These are phyloP conservation scores for Saururus chinensis DNA, from an alignment of 164 flowering plant species.

Conservation along the genomic window DNA sequence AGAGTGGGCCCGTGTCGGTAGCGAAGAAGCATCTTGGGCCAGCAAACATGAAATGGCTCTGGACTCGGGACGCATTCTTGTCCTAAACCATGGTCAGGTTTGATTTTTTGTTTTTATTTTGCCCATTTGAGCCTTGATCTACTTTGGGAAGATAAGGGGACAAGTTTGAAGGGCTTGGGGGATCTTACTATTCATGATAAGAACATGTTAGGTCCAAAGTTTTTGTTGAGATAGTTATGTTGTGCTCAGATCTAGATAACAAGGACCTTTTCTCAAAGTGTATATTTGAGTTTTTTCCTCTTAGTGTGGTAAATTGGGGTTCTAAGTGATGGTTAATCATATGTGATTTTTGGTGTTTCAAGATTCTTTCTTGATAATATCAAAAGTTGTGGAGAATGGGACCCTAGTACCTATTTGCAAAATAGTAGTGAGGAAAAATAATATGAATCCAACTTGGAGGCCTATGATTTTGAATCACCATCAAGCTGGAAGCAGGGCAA, in stretches of 20 bases:
- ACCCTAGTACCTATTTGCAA: constrained; percentile 65
- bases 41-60: constrained; percentile 55
- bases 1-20: constrained; percentile 81
- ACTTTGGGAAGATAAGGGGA: constrained; percentile 27
- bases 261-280: constrained; percentile 75
- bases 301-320: no score
- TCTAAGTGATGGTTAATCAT: no score
- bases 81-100: no score
- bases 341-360: no score
- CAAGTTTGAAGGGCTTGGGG: constrained; percentile 24
- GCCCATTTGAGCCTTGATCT: no score
- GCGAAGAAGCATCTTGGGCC: constrained; percentile 70
- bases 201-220: constrained; percentile 54
- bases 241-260: constrained; percentile 56
- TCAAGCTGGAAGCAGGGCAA: constrained; percentile 80
- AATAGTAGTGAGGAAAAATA: constrained; percentile 71
- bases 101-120: no score
- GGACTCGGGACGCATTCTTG: constrained; percentile 37
- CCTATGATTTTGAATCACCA: constrained; percentile 53
- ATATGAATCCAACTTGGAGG: constrained; percentile 71
- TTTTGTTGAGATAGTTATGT: constrained; percentile 53
- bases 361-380: no score
- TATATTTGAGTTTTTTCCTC: constrained; percentile 29
- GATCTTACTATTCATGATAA: constrained; percentile 62
- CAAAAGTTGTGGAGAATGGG: no score